Evolutionary conservation across 768 basidiomycete genomes (phyloP).

Genomic region (Porpolomopsis calyptriformis): DNA sequence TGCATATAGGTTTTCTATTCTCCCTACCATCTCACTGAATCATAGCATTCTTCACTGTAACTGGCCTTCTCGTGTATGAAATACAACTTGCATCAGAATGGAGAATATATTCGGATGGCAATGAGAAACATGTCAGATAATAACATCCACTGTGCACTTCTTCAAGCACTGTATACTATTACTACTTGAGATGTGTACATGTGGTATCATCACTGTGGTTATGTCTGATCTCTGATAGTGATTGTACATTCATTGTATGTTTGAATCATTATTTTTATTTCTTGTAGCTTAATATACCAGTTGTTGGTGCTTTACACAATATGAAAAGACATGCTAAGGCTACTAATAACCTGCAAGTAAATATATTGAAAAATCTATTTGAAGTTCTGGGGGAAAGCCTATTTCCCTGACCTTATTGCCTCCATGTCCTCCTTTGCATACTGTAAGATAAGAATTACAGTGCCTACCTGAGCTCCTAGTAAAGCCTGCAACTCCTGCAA

Average conservation of each 20-base stretch:
- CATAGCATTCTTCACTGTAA: slow-evolving; percentile 1
- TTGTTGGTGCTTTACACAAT: too few relatives aligned
- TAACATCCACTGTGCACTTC: neutral
- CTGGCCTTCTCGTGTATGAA: slow-evolving; percentile 17
- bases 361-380: too few relatives aligned
- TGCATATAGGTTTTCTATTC: neutral
- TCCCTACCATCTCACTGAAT: slow-evolving; percentile 1
- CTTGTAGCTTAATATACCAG: too few relatives aligned
- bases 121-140: slow-evolving; percentile 7
- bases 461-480: slow-evolving; percentile 5
- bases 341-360: too few relatives aligned
- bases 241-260: too few relatives aligned
- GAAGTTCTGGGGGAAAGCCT: too few relatives aligned
- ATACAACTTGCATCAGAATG: slow-evolving; percentile 12
- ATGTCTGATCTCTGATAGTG: too few relatives aligned
- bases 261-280: too few relatives aligned
- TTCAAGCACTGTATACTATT: slow-evolving; percentile 3
- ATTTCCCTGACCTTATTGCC: too few relatives aligned
- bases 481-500: slow-evolving; percentile 6
- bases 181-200: neutral
- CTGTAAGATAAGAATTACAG: slow-evolving; percentile 5
- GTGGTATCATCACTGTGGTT: slow-evolving; percentile 9
- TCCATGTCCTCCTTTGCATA: too few relatives aligned
- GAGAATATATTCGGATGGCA: slow-evolving; percentile 6
- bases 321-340: too few relatives aligned